Percentiles rank a stretch among this genome's conserved stretches.
Conservation (phyloP, 1,284 basidiomycete species). For the Kalmanozyma brasiliensis region DNA sequence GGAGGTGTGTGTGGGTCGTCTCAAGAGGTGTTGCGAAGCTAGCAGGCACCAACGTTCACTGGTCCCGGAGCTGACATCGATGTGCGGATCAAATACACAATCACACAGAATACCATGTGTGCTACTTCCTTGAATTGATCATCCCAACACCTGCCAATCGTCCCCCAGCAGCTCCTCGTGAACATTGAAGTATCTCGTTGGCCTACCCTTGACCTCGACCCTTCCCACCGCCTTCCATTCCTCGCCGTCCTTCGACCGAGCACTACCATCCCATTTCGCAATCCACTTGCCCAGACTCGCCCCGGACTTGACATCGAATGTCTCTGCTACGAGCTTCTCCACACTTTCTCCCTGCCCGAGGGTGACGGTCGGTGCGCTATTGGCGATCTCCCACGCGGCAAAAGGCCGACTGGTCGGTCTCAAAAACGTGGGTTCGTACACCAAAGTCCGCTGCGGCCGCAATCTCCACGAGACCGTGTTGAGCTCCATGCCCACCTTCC, state of each 20-base stretch:
- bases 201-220: slow-evolving; percentile 45
- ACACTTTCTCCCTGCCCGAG: neutral
- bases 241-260: slow-evolving; percentile 73
- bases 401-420: slow-evolving; percentile 78
- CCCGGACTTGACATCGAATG: slow-evolving; percentile 70
- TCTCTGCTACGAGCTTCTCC: slow-evolving; percentile 53
- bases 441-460: slow-evolving; percentile 74
- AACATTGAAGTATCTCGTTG: slow-evolving; percentile 79
- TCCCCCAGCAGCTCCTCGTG: slow-evolving; percentile 78
- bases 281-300: slow-evolving; percentile 79
- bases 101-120: no score
- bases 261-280: slow-evolving; percentile 76
- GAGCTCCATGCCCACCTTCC: slow-evolving; percentile 65
- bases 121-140: slow-evolving; percentile 7
- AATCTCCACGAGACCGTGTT: slow-evolving; percentile 77
- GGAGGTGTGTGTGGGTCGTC: no score
- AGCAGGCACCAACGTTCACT: no score
- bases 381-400: slow-evolving; percentile 74
- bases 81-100: no score
- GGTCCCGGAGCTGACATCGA: no score
- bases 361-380: slow-evolving; percentile 28
- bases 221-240: slow-evolving; percentile 60
- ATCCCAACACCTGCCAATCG: slow-evolving; percentile 62
- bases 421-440: slow-evolving; percentile 80
- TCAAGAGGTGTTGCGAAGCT: no score